Conservation (phyloP, 106 monocot genomes). For the Dendrobium huoshanense region DNA sequence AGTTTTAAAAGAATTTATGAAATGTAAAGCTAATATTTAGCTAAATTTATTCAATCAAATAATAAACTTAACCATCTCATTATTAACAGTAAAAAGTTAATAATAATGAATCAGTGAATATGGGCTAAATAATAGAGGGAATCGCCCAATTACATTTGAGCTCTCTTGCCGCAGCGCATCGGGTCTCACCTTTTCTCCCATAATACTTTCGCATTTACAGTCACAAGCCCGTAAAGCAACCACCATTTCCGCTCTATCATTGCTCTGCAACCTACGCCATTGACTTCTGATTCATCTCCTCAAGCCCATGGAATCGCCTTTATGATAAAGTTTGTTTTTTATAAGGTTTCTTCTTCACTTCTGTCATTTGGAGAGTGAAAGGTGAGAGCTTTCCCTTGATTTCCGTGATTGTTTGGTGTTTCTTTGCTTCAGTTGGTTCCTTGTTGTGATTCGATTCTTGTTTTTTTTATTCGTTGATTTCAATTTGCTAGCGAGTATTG, state of each 20-base stretch:
- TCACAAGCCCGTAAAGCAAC: not conserved
- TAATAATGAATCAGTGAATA: not conserved
- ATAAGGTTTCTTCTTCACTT: not conserved
- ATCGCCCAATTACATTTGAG: not conserved
- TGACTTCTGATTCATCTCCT: not conserved
- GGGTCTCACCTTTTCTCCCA: not conserved
- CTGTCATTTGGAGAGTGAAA: not conserved
- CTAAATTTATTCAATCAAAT: no score
- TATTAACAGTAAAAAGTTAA: no score
- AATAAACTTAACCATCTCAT: no score
- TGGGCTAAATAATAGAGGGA: not conserved
- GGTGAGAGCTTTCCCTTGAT: not conserved
- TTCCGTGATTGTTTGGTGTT: not conserved
- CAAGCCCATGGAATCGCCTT: not conserved
- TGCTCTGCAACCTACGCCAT: not conserved
- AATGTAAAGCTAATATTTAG: no score
- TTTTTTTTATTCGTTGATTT: not conserved
- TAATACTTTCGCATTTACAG: not conserved
- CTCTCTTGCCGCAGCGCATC: not conserved
- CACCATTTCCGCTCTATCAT: not conserved
- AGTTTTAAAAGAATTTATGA: no score
- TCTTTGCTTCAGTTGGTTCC: not conserved
- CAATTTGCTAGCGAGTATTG: not conserved
- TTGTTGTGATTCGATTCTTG: not conserved
- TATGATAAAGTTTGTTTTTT: not conserved